Percentiles rank a stretch among this genome's conserved stretches.
These are phyloP conservation scores for Mycena leptocephala DNA, from an alignment of 768 basidiomycete genomes.

Conservation along the genomic window DNA sequence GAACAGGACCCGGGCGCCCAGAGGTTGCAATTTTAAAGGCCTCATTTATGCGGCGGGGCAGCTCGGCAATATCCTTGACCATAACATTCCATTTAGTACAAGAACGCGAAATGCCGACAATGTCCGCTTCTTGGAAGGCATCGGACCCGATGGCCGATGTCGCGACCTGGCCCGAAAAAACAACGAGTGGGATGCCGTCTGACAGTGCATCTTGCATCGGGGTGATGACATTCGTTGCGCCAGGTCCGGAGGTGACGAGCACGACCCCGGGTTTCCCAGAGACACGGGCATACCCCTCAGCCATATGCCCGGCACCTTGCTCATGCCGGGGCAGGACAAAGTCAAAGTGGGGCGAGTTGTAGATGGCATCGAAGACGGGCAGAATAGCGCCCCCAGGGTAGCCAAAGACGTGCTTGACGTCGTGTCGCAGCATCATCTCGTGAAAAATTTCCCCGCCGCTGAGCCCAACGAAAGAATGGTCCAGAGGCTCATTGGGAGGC, in stretches of 20 bases:
- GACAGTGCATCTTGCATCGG: slow-evolving; percentile 98
- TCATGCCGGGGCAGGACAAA: slow-evolving; percentile 98
- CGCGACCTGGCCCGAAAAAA: slow-evolving; percentile 98
- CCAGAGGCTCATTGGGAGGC: slow-evolving; percentile 68
- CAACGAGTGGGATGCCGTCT: slow-evolving; percentile 95
- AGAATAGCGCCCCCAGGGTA: slow-evolving; percentile 99
- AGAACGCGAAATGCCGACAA: slow-evolving; percentile 95
- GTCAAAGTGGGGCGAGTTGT: slow-evolving; percentile 95
- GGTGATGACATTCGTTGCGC: slow-evolving; percentile 97
- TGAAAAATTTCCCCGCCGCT: slow-evolving; percentile 99
- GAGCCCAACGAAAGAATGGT: slow-evolving; percentile 92
- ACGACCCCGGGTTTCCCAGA: slow-evolving; percentile 98
- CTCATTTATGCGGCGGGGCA: slow-evolving; percentile 97
- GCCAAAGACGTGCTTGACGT: slow-evolving; percentile 96
- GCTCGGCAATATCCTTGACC: slow-evolving; percentile 97
- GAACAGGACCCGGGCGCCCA: slow-evolving; percentile 96
- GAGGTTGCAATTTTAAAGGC: slow-evolving; percentile 99
- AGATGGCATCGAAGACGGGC: slow-evolving; percentile 99
- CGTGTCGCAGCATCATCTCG: slow-evolving; percentile 99
- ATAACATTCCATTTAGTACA: slow-evolving; percentile 99
- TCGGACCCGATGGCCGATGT: slow-evolving; percentile 99
- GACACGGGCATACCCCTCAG: slow-evolving; percentile 98
- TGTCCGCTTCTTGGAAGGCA: slow-evolving; percentile 98
- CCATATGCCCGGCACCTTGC: slow-evolving; percentile 99
- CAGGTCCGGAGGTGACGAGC: slow-evolving; percentile 97